Conservation (phyloP, 495 filamentous ascomycete species). For the Massariosphaeria phaeospora region DNA sequence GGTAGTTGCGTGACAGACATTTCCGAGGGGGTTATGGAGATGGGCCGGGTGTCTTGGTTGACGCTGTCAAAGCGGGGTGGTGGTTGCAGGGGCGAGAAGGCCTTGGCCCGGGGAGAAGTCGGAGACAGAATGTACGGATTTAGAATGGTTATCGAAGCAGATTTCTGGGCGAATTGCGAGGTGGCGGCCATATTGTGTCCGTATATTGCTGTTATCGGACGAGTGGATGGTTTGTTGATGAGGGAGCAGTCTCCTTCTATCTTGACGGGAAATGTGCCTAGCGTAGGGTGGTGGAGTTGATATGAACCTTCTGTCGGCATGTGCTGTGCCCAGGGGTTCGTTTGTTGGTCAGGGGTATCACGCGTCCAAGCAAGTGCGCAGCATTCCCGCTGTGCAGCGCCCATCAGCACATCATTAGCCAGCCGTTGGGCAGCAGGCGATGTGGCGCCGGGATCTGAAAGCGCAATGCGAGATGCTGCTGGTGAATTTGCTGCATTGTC, state of each 20-base stretch:
- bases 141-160: constrained; percentile 30
- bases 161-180: constrained; percentile 9
- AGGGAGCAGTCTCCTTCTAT: constrained; percentile 48
- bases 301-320: constrained; percentile 55
- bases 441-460: constrained; percentile 42
- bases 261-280: constrained; percentile 40
- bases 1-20: constrained; percentile 41
- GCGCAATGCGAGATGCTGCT: constrained; percentile 43
- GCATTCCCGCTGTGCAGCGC: constrained; percentile 65
- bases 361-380: constrained; percentile 60
- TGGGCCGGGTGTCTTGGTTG: constrained; percentile 4
- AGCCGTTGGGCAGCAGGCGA: constrained; percentile 37
- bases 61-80: constrained; percentile 3
- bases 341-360: constrained; percentile 19
- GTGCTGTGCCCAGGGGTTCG: constrained; percentile 27
- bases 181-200: constrained; percentile 28
- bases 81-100: constrained; percentile 20
- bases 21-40: constrained; percentile 25
- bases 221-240: constrained; percentile 34
- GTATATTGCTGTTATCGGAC: constrained; percentile 30
- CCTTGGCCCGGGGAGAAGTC: constrained; percentile 19
- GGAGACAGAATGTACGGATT: constrained; percentile 33
- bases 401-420: constrained; percentile 55
- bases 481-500: constrained; percentile 54
- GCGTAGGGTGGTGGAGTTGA: constrained; percentile 66